Conservation (phyloP, 192 early-diverging fungal genomes). For the Coemansia sp. region DNA sequence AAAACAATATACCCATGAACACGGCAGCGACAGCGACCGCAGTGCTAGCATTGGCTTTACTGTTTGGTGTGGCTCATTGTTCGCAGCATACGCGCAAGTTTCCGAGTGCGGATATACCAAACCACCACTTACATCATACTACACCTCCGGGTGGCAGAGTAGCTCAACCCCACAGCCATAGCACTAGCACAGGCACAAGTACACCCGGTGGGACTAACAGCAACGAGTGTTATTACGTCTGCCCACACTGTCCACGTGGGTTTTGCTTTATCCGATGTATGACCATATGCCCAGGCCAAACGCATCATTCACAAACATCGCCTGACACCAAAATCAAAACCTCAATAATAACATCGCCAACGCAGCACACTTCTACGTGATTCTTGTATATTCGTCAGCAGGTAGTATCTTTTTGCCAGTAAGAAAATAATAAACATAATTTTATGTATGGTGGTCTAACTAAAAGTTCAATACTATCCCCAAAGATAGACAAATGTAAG, state of each 20-base stretch:
- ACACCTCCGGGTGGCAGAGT: not conserved
- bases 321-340: not conserved
- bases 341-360: not conserved
- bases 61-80: not conserved
- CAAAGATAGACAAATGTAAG: not conserved
- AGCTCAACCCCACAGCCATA: not conserved
- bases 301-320: not conserved
- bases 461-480: no score
- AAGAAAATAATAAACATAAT: no score
- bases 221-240: slow-evolving; percentile 41
- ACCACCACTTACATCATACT: not conserved
- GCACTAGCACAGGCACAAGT: not conserved
- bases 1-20: not conserved
- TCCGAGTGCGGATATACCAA: not conserved
- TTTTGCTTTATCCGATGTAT: slow-evolving; percentile 43
- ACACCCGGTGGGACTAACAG: not conserved
- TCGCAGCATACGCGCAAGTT: not conserved
- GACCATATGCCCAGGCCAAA: slow-evolving; percentile 38
- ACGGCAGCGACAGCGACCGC: not conserved
- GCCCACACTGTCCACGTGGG: slow-evolving; percentile 37
- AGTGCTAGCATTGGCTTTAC: not conserved
- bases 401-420: not conserved
- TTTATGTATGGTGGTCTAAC: no score
- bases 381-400: not conserved
- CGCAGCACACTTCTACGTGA: not conserved